These are phyloP conservation scores for Sanghuangporus weigelae DNA, from an alignment of 1,284 basidiomycete species.

Conservation along the genomic window DNA sequence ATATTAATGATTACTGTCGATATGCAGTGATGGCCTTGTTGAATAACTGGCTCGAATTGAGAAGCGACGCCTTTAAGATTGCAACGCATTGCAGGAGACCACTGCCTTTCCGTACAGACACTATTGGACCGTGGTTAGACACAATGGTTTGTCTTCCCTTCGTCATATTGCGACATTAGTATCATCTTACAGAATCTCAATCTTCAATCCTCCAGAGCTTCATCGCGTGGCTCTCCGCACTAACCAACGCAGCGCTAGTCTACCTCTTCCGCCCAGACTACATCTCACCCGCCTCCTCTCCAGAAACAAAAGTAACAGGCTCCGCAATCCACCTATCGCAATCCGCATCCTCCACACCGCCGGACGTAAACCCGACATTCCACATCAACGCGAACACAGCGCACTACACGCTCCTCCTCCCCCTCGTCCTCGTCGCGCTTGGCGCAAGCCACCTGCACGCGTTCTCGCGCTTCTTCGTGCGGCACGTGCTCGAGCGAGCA, in stretches of 20 bases:
- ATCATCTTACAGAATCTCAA: background rate
- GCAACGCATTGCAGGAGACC: slow-evolving; percentile 82
- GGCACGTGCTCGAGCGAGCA: slow-evolving; percentile 66
- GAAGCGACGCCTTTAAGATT: slow-evolving; percentile 95
- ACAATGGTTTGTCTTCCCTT: slow-evolving; percentile 45
- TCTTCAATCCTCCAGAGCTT: slow-evolving; percentile 40
- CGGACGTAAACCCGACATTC: slow-evolving; percentile 30
- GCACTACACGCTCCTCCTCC: slow-evolving; percentile 45
- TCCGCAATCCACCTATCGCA: slow-evolving; percentile 19
- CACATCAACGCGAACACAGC: slow-evolving; percentile 26
- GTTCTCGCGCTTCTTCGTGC: slow-evolving; percentile 55
- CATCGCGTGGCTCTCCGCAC: slow-evolving; percentile 81
- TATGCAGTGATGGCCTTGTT: slow-evolving; percentile 61
- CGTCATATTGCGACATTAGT: background rate
- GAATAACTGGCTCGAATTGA: slow-evolving; percentile 90
- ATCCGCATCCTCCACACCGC: slow-evolving; percentile 14
- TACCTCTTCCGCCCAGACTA: slow-evolving; percentile 64
- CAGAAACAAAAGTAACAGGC: slow-evolving; percentile 20
- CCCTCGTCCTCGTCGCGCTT: slow-evolving; percentile 71
- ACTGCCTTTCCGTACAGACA: slow-evolving; percentile 81
- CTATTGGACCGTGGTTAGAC: slow-evolving; percentile 93
- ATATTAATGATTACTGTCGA: background rate
- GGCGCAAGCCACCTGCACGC: slow-evolving; percentile 80
- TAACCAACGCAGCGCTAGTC: slow-evolving; percentile 83
- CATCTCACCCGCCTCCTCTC: background rate